Percentiles rank a stretch among this genome's conserved stretches.
These are phyloP conservation scores for Globisporangium camurandrum DNA, from an alignment of 352 stramenopile genomes.

Conservation along the genomic window DNA sequence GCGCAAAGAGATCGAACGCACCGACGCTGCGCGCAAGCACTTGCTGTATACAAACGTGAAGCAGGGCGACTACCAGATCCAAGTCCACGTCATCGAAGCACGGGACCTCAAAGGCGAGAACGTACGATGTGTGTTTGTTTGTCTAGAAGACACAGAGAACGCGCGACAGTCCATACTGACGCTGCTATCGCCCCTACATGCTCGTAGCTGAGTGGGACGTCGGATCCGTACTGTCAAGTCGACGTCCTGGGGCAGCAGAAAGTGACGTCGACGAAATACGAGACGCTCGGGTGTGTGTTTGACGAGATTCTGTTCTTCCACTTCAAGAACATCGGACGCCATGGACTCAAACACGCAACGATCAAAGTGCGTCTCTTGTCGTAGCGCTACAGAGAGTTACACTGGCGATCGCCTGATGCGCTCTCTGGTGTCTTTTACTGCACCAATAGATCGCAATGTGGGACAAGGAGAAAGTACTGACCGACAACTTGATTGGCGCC, in stretches of 20 bases:
- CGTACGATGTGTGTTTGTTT: conserved; percentile 17
- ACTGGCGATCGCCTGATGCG: neutral
- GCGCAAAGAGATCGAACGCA: conserved; percentile 31
- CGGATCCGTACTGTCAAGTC: conserved; percentile 84
- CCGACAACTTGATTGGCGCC: conserved; percentile 78
- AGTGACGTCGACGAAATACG: conserved; percentile 73
- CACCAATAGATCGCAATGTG: conserved; percentile 48
- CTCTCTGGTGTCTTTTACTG: conserved; percentile 1
- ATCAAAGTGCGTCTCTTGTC: conserved; percentile 61
- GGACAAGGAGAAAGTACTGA: conserved; percentile 60
- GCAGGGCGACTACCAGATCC: conserved; percentile 77
- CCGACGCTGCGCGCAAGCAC: conserved; percentile 42
- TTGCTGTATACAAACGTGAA: conserved; percentile 42
- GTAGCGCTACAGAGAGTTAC: too few relatives aligned
- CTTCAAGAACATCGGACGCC: conserved; percentile 71
- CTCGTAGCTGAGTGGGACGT: conserved; percentile 75
- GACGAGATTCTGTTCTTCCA: conserved; percentile 90
- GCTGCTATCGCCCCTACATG: neutral
- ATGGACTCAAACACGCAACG: conserved; percentile 54
- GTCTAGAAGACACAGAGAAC: too few relatives aligned
- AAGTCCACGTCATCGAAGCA: conserved; percentile 84
- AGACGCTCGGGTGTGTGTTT: conserved; percentile 83
- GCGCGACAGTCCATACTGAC: too few relatives aligned
- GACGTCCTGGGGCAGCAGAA: conserved; percentile 63
- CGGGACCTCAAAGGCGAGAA: conserved; percentile 86